phyloP scores from a whole-genome alignment of 23 red algal genomes.

The Gracilaria gracilis region DNA sequence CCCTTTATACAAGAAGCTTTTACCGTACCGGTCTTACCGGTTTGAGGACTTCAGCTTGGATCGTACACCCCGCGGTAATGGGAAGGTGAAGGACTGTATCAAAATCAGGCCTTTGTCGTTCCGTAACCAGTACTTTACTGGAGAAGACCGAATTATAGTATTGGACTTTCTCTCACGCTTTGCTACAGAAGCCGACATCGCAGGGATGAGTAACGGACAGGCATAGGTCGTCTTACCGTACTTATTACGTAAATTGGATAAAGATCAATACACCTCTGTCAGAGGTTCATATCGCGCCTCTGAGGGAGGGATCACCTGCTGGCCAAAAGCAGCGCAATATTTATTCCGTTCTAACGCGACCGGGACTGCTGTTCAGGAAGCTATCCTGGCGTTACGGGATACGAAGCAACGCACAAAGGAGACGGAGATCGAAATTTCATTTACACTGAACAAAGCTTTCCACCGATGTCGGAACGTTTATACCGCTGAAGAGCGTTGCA shows the following conservation, averaged over 20 bases:
- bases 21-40: constrained; percentile 16
- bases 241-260: not conserved
- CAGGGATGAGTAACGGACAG: not conserved
- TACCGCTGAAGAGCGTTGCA: too few species aligned
- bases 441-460: too few species aligned
- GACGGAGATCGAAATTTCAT: too few species aligned
- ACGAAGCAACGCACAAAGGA: too few species aligned
- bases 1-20: not conserved
- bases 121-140: not conserved
- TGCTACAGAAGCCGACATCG: not conserved
- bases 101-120: constrained; percentile 4
- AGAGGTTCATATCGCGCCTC: not conserved
- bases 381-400: too few species aligned
- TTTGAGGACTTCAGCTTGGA: not conserved
- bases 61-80: not conserved
- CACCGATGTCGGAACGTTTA: too few species aligned
- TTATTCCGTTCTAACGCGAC: too few species aligned
- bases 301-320: too few species aligned
- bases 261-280: not conserved
- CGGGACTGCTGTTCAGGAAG: too few species aligned
- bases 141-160: not conserved
- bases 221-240: not conserved
- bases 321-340: too few species aligned
- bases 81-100: not conserved
- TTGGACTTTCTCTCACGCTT: constrained; percentile 1